Conservation (phyloP, 805 yeast species). For the Metschnikowia lunata region DNA sequence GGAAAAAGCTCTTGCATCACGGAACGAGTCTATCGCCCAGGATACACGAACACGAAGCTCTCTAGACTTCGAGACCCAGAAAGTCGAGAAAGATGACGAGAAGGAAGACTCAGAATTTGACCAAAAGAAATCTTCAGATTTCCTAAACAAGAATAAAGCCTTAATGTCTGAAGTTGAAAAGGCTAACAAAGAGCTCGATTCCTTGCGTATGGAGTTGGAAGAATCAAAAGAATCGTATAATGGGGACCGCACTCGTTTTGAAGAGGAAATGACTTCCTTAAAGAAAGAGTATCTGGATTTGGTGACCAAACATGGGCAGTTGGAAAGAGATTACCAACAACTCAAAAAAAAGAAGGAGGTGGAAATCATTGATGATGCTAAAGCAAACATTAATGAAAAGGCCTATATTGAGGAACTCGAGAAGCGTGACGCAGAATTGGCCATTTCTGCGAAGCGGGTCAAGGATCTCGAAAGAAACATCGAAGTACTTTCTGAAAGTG, state of each 20-base stretch:
- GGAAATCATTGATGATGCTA: background rate
- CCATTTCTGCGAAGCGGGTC: conserved; percentile 10
- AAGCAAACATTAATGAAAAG: conserved; percentile 1
- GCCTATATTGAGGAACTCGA: background rate
- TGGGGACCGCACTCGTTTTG: background rate
- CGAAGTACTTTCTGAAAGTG: conserved; percentile 13
- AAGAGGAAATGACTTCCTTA: background rate
- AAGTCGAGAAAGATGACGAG: too few relatives aligned
- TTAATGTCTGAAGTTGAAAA: background rate
- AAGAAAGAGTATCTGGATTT: background rate
- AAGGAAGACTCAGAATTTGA: too few relatives aligned
- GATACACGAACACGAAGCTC: too few relatives aligned
- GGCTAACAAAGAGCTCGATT: background rate
- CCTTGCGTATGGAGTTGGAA: background rate
- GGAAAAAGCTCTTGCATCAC: background rate
- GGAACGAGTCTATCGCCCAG: too few relatives aligned
- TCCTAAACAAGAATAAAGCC: too few relatives aligned
- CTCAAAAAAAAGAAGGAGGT: background rate
- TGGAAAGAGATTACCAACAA: background rate
- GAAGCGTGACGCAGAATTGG: conserved; percentile 1
- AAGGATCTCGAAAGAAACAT: conserved; percentile 13
- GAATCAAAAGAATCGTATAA: background rate
- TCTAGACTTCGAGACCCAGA: too few relatives aligned
- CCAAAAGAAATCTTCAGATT: too few relatives aligned
- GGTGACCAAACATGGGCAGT: too few relatives aligned